Evolutionary conservation across 2,329 filamentous ascomycete species (phyloP), one percentile per base, ranked within the genome.

Genomic region (Chaetomium strumarium): DNA sequence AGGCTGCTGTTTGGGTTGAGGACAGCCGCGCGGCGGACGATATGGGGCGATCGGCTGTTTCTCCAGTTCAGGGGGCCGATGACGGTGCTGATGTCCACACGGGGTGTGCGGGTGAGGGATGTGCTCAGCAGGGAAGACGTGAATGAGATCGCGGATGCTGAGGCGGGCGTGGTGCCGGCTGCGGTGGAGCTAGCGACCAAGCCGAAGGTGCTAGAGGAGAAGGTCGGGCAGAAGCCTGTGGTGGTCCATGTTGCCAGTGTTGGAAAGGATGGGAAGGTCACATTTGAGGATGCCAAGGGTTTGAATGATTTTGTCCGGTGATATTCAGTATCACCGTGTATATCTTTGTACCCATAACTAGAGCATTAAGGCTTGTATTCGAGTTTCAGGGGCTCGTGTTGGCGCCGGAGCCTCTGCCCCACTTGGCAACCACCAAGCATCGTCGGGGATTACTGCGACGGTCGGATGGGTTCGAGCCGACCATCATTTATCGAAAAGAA

Each of bases 31-130:
- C 80, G 91, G 55, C 81, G 88, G 63, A 88, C 88, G 1, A 87
- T 99, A 52, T 97, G 90, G 89, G 93, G 93, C 19, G 93, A 99
- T 67, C 75, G 92, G 70, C 75, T 97, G 24, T 97, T 97, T 70
- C 74, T 99, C 31, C 87, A 88, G 64, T 96, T 99, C 67, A 80
- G 85, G 52, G 93, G 93, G 0, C 93, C 93, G 2, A 81, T 81
- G 6, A 96, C 88, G 2, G 80, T 99, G 45, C 77, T 97, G 40
- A 75, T 99, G 63, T 95, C 95, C 58, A 95, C 90, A 48, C 83
- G 92, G n/a, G 90, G 85, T 13, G 81, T 88, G 19, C 79, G 86
- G 14, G 73, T 95, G 40, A 83, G 81, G 49, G 92, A 99, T 59
- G 80, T 88, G 2, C 74, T 99, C 59, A 88, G 85, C 5, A 76